phyloP scores from a whole-genome alignment of 345 rosid species.

The Conringia planisiliqua region DNA sequence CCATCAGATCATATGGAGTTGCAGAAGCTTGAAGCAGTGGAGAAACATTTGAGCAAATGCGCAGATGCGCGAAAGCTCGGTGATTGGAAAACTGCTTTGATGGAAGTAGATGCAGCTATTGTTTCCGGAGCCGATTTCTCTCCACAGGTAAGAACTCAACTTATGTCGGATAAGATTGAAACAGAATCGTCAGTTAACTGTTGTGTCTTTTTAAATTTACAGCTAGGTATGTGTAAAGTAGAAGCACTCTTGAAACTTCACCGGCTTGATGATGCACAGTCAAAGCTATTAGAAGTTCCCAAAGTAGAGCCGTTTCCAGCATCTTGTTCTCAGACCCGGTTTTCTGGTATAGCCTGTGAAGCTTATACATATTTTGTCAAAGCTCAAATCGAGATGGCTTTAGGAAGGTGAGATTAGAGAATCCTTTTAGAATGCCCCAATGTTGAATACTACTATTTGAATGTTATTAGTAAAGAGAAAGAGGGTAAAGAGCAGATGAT shows the following conservation, averaged over 20 bases:
- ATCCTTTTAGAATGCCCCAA: not conserved
- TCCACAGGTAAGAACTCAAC: conserved; percentile 55
- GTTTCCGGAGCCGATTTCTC: conserved; percentile 81
- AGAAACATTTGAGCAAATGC: conserved; percentile 72
- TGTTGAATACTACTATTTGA: not conserved
- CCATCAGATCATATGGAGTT: conserved; percentile 56
- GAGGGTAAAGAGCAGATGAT: conserved; percentile 41
- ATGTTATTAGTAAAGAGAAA: conserved; percentile 8
- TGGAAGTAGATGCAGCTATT: conserved; percentile 75
- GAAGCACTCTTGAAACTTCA: conserved; percentile 89
- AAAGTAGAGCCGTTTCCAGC: conserved; percentile 53
- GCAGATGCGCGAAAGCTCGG: conserved; percentile 59
- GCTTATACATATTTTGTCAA: conserved; percentile 66
- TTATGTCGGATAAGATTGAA: not conserved
- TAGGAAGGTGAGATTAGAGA: conserved; percentile 75
- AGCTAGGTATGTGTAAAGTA: conserved; percentile 91
- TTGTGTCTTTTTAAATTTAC: conserved; percentile 46
- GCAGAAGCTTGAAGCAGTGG: conserved; percentile 71
- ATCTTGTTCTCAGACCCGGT: conserved; percentile 50
- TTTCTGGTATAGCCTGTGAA: conserved; percentile 80
- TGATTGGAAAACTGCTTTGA: conserved; percentile 71
- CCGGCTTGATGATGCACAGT: conserved; percentile 75
- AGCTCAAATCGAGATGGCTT: conserved; percentile 85
- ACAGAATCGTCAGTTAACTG: conserved; percentile 18
- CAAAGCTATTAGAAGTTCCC: conserved; percentile 48